phyloP scores from a whole-genome alignment of 2,329 filamentous ascomycete species.

The Westerdykella aurantiaca region DNA sequence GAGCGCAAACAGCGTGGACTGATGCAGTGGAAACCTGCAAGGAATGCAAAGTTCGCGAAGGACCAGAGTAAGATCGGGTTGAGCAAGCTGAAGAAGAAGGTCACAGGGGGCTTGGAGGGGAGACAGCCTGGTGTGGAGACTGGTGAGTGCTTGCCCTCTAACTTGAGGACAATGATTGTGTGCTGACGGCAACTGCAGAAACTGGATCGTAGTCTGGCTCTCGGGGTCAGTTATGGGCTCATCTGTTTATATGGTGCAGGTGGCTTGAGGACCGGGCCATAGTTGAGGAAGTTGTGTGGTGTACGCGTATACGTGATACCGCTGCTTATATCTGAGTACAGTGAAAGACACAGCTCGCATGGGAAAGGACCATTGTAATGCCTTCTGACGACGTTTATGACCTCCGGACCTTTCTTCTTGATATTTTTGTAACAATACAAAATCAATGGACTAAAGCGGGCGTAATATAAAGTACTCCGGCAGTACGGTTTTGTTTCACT shows the following conservation, averaged over 20 bases:
- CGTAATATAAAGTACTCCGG: too few relatives aligned
- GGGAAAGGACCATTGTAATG: too few relatives aligned
- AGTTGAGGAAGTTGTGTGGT: neutral
- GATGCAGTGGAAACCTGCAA: slow-evolving; percentile 92
- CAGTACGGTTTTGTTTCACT: too few relatives aligned
- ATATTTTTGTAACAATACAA: too few relatives aligned
- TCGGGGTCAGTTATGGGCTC: neutral
- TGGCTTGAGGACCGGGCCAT: neutral
- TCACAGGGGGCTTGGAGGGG: slow-evolving; percentile 66
- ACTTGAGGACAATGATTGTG: neutral
- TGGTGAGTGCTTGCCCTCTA: slow-evolving; percentile 23
- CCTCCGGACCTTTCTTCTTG: too few relatives aligned
- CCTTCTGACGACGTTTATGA: too few relatives aligned
- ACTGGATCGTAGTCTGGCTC: slow-evolving; percentile 5
- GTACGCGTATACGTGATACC: slow-evolving; percentile 15
- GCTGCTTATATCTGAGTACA: neutral
- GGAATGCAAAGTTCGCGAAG: slow-evolving; percentile 81
- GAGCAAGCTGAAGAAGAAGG: slow-evolving; percentile 67
- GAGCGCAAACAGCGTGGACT: slow-evolving; percentile 81
- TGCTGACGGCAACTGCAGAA: slow-evolving; percentile 3
- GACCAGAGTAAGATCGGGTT: slow-evolving; percentile 77
- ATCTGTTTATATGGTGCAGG: neutral
- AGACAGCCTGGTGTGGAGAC: slow-evolving; percentile 86
- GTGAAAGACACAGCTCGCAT: neutral
- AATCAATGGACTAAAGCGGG: too few relatives aligned